These are phyloP conservation scores for Protomyces inundatus DNA, from an alignment of 1,139 yeast genomes.

Conservation along the genomic window DNA sequence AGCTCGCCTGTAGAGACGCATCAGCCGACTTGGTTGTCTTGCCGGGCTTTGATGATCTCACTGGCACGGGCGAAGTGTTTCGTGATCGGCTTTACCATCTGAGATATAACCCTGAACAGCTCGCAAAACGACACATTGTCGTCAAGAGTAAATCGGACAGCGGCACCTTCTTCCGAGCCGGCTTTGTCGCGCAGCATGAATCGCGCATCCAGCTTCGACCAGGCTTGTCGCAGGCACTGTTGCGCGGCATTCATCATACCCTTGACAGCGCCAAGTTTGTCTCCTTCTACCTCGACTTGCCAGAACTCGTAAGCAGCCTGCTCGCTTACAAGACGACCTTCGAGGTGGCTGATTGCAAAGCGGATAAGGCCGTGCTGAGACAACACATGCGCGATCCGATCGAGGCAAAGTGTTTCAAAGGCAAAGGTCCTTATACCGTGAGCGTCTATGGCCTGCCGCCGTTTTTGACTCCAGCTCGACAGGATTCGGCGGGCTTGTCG, in stretches of 20 bases:
- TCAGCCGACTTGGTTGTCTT: neutral
- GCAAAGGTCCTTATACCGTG: constrained; percentile 46
- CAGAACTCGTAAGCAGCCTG: constrained; percentile 54
- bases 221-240: constrained; percentile 49
- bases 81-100: constrained; percentile 3
- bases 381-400: constrained; percentile 62
- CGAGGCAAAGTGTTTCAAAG: constrained; percentile 73
- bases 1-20: constrained; percentile 26
- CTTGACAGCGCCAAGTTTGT: constrained; percentile 41
- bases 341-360: neutral
- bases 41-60: constrained; percentile 5
- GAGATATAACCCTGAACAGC: constrained; percentile 26
- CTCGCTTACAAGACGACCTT: constrained; percentile 44
- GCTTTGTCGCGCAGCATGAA: constrained; percentile 33
- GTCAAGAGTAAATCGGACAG: neutral
- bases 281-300: constrained; percentile 51
- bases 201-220: constrained; percentile 36
- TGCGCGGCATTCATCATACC: constrained; percentile 31
- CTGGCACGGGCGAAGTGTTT: neutral
- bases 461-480: constrained; percentile 50
- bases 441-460: constrained; percentile 69
- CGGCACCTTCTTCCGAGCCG: constrained; percentile 26
- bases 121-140: constrained; percentile 35
- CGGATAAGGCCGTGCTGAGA: constrained; percentile 54
- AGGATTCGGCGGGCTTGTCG: constrained; percentile 35